Evolutionary conservation across 257 asterid genomes (phyloP), one percentile per base, ranked within the genome.

Genomic region (Solanum peruvianum): DNA sequence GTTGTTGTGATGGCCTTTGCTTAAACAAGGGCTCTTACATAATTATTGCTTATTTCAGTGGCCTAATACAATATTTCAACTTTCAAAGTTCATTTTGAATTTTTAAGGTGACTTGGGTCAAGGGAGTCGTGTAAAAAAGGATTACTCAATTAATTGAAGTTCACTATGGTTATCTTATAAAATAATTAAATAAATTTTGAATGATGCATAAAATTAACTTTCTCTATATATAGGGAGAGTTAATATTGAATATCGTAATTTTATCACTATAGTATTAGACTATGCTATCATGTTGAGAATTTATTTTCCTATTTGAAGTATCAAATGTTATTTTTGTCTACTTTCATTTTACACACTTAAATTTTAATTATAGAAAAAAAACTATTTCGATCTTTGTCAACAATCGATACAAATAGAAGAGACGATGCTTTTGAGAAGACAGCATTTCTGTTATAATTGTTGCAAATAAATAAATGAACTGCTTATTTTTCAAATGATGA

Each of bases 1-100:
- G 73, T 73, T 20, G 23, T 18, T 67, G 70, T 89, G 91, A 88
- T 87, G 20, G 82, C 87, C 90, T 89, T 93, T 91, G 91, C 94
- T 92, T 92, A 91, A 88, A 91, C 91, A 91, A 87, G 87, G 91
- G 91, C 91, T 87, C 93, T 90, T 86, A 41, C 91, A 52, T 86
- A 86, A 93, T 92, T 85, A 92, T 90, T 78, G 84, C 84, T 78
- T 44, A 78, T 7, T 45, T 27, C 60, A 45, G 39, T 78, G 41
- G 84, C 25, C n/a, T 44, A 44, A 15, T 44, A 44, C 15, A 44
- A 78, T 42, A 44, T 25, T 75, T 77, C 37, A 44, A 45, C 15
- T 78, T 25, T 0, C 66, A 1, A 31, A 20, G 25, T 15, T 45
- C 64, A 8, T 25, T 78, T 27, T 45, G 41, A 78, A 42, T 45